Evolutionary conservation across 257 asterid species (phyloP), one percentile per base, ranked within the genome.

Genomic region (Rubia yunnanensis): DNA sequence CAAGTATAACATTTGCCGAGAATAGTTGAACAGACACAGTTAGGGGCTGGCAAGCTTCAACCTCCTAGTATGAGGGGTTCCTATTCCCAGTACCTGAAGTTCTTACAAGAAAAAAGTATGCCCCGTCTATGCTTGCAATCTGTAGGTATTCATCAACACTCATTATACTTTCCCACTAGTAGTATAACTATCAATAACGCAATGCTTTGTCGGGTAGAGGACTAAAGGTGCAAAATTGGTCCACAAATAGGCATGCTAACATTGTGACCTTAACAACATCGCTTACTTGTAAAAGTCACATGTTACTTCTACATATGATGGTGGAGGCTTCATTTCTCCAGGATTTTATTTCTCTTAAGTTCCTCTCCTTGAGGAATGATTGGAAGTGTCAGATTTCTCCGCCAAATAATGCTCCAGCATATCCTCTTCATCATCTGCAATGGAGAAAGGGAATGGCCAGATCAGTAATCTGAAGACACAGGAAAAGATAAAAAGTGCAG

Each of bases 331-430:
- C 9, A 26, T 9, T 30, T 50, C 46, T 46, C 60, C 41, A 3
- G 10, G n/a, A 10, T 44, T 44, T 44, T 3, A 7, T 14, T 26
- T 65, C 57, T 30, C 5, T 55, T 61, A 68, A 68, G 65, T 1
- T 61, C 49, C 74, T 53, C 65, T 71, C 61, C 56, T 66, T 15
- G 77, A 78, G 53, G 88, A 79, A 79, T 72, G 86, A 72, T 77
- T 34, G 10, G 84, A 68, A 2, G 79, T 60, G 54, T 77, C 87
- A 56, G 84, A 74, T 60, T 82, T 85, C 72, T 83, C 99, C 0
- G 99, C 97, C 65, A 94, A 81, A 82, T 86, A 94, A 81, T 94
- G 97, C 77, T 90, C 97, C 18, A 94, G 80, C 99, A 90, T 86
- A 74, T 90, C 99, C 2, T 92, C 98, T 73, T 90, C 99, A 54